Evolutionary conservation across 352 stramenopile genomes (phyloP).

Genomic region (Elongisporangium undulatum): DNA sequence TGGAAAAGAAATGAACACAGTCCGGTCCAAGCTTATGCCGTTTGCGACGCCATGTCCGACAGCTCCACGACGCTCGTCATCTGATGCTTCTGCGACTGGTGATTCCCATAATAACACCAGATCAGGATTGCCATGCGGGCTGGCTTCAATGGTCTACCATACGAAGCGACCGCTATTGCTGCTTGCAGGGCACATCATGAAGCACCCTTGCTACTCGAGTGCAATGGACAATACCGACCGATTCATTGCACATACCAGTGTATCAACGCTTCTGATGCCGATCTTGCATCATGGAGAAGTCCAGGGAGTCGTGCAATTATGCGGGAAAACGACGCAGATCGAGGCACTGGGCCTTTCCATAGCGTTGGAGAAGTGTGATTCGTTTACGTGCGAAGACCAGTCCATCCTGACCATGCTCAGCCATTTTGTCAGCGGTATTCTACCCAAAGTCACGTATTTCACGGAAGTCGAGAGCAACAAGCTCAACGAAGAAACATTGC

Average conservation of each 20-base stretch:
- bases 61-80: background rate
- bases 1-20: slow-evolving; percentile 21
- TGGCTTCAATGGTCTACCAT: slow-evolving; percentile 67
- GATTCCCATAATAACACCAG: background rate
- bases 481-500: slow-evolving; percentile 74
- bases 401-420: slow-evolving; percentile 38
- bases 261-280: slow-evolving; percentile 56
- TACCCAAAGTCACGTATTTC: slow-evolving; percentile 73
- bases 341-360: slow-evolving; percentile 56
- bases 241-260: slow-evolving; percentile 43
- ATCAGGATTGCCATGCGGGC: slow-evolving; percentile 10
- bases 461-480: slow-evolving; percentile 81
- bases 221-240: slow-evolving; percentile 60
- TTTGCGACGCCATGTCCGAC: slow-evolving; percentile 6
- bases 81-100: background rate
- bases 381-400: slow-evolving; percentile 62
- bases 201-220: slow-evolving; percentile 46
- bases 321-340: slow-evolving; percentile 55
- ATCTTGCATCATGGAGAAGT: slow-evolving; percentile 30
- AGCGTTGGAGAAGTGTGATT: slow-evolving; percentile 48
- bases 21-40: slow-evolving; percentile 38
- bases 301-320: slow-evolving; percentile 56
- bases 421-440: slow-evolving; percentile 57
- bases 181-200: slow-evolving; percentile 33
- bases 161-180: slow-evolving; percentile 61